Conservation (phyloP, 106 monocot species). For the Apostasia shenzhenica region DNA sequence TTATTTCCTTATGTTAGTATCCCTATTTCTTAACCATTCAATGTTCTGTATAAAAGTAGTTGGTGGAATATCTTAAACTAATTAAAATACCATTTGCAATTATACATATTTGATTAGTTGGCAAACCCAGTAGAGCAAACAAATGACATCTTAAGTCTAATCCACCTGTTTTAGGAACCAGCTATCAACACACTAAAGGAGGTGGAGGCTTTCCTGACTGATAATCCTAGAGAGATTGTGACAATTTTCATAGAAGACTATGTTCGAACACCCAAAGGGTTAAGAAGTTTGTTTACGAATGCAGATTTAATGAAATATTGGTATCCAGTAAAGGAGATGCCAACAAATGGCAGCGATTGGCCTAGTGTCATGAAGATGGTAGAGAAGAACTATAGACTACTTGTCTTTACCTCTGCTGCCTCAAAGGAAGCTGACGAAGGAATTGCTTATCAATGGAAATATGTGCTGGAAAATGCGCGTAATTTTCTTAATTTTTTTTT, state of each 20-base stretch:
- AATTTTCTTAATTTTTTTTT: constrained; percentile 10
- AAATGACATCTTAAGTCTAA: background rate
- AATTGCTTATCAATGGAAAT: constrained; percentile 94
- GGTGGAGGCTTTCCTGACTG: constrained; percentile 73
- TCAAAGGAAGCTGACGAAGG: constrained; percentile 98
- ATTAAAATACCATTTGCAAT: background rate
- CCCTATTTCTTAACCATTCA: background rate
- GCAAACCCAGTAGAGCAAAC: background rate
- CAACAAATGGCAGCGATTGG: constrained; percentile 81
- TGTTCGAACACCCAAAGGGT: constrained; percentile 73
- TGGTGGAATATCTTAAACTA: background rate
- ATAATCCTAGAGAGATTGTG: constrained; percentile 83
- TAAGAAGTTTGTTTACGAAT: constrained; percentile 71
- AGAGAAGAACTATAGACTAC: constrained; percentile 67
- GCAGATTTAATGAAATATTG: constrained; percentile 79
- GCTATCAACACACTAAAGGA: constrained; percentile 92
- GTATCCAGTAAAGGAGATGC: constrained; percentile 89
- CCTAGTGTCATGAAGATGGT: constrained; percentile 77
- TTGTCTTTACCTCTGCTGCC: constrained; percentile 79
- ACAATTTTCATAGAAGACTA: constrained; percentile 98
- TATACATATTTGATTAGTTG: background rate
- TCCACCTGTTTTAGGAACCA: constrained; percentile 50
- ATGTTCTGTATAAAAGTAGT: background rate
- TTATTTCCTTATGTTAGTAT: constrained; percentile 89
- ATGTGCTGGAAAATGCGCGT: constrained; percentile 93